Conservation (phyloP, 2,329 filamentous ascomycete species). For the Sordariomycetes sp. region DNA sequence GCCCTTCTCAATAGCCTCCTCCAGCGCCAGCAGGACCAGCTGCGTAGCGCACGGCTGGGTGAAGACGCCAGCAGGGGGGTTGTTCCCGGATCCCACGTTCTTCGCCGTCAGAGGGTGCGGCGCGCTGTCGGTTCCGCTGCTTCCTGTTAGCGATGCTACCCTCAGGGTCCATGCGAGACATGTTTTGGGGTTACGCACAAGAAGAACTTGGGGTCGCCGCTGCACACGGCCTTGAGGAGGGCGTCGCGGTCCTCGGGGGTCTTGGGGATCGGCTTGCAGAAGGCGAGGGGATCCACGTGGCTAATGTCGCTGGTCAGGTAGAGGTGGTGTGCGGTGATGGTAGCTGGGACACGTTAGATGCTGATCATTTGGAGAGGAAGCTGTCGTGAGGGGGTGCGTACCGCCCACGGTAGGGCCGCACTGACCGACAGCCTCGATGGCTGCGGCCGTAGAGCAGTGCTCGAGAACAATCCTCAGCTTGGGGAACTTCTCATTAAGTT, state of each 20-base stretch:
- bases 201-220: conserved; percentile 59
- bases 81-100: conserved; percentile 22
- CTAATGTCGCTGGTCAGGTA: conserved; percentile 68
- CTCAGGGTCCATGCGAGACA: too few species aligned
- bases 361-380: background rate
- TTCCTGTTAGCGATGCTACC: too few species aligned
- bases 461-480: conserved; percentile 62
- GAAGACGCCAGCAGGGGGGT: conserved; percentile 65
- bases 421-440: conserved; percentile 64
- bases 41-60: conserved; percentile 65
- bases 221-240: conserved; percentile 54
- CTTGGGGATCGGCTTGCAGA: conserved; percentile 73
- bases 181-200: conserved; percentile 37
- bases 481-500: conserved; percentile 68
- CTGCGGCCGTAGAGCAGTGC: conserved; percentile 81
- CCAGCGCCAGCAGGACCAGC: conserved; percentile 51
- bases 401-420: conserved; percentile 69
- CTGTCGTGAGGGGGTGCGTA: conserved; percentile 11
- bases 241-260: conserved; percentile 64
- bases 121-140: conserved; percentile 49
- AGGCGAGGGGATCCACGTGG: conserved; percentile 48
- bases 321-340: conserved; percentile 81
- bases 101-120: conserved; percentile 56
- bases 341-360: conserved; percentile 30
- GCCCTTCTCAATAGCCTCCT: conserved; percentile 48